Evolutionary conservation across 2,329 filamentous ascomycete species (phyloP).

Genomic region (Neurospora crassa): DNA sequence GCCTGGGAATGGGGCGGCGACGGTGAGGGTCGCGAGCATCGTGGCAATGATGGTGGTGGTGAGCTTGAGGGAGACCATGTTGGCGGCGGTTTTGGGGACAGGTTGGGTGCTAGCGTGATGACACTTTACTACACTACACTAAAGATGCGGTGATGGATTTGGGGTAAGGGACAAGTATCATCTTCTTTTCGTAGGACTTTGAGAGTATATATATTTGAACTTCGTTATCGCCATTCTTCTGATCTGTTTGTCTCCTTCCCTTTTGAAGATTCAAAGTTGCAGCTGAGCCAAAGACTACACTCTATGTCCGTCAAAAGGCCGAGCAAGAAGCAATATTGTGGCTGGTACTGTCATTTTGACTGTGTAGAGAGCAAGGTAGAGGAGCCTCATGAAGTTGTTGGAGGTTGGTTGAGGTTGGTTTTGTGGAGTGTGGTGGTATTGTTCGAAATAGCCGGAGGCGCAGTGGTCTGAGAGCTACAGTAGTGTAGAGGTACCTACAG

Average conservation of each 20-base stretch:
- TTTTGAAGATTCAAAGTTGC: background rate
- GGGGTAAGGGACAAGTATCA: background rate
- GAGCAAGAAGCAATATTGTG: background rate
- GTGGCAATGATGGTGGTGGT: background rate
- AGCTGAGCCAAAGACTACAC: background rate
- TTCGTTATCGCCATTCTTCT: background rate
- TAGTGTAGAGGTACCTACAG: background rate
- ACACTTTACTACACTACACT: too few species aligned
- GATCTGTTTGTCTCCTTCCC: background rate
- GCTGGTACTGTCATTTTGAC: background rate
- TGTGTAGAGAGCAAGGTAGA: background rate
- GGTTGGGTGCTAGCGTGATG: background rate
- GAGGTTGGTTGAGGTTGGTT: background rate
- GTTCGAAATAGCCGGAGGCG: background rate
- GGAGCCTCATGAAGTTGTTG: background rate
- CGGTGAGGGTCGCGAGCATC: background rate
- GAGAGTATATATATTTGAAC: background rate
- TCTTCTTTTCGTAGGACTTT: background rate
- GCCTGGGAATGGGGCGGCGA: background rate
- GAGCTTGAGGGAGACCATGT: background rate
- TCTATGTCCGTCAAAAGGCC: background rate
- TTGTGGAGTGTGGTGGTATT: background rate
- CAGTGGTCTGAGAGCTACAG: background rate
- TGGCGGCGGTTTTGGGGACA: background rate
- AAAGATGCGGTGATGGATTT: background rate